A percentile compares a stretch with the other conserved stretches of the same genome.
Conservation (phyloP, 345 rosid genomes). For the Erodium maritimum region DNA sequence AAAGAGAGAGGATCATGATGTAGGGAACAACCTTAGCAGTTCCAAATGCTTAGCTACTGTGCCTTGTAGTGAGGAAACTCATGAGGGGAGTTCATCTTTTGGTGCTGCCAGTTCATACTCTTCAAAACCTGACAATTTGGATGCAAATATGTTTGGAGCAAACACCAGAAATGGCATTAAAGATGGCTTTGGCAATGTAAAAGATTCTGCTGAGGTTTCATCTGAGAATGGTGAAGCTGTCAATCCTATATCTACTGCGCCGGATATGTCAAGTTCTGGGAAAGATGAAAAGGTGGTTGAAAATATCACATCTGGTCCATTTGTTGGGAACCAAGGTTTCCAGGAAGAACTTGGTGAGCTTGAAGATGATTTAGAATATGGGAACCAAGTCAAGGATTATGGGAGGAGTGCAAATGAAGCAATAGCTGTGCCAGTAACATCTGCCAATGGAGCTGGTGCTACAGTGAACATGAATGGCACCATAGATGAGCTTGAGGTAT, state of each 20-base stretch:
- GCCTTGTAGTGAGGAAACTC: conserved; percentile 26
- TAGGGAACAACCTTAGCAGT: conserved; percentile 22
- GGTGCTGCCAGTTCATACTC: conserved; percentile 31
- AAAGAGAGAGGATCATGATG: conserved; percentile 38
- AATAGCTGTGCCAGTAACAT: conserved; percentile 13
- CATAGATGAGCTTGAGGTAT: conserved; percentile 91
- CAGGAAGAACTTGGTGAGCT: conserved; percentile 66
- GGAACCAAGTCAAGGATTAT: conserved; percentile 25
- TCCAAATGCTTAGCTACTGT: conserved; percentile 19
- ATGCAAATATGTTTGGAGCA: conserved; percentile 14
- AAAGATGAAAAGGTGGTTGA: conserved; percentile 61
- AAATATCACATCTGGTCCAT: conserved; percentile 46
- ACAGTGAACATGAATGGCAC: conserved; percentile 22
- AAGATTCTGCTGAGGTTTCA: conserved; percentile 10
- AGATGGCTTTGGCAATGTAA: too few species aligned
- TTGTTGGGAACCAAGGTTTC: conserved; percentile 33
- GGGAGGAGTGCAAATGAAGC: conserved; percentile 12
- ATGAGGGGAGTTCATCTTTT: conserved; percentile 34
- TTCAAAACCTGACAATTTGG: conserved; percentile 14
- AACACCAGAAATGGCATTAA: conserved; percentile 1
- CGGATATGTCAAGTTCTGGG: conserved; percentile 26
- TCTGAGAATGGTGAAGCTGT: conserved; percentile 14
- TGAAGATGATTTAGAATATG: conserved; percentile 45
- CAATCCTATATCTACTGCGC: conserved; percentile 14
- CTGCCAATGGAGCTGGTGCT: conserved; percentile 25